These are phyloP conservation scores for Colletotrichum zoysiae DNA, from an alignment of 2,329 filamentous ascomycete genomes.

Conservation along the genomic window DNA sequence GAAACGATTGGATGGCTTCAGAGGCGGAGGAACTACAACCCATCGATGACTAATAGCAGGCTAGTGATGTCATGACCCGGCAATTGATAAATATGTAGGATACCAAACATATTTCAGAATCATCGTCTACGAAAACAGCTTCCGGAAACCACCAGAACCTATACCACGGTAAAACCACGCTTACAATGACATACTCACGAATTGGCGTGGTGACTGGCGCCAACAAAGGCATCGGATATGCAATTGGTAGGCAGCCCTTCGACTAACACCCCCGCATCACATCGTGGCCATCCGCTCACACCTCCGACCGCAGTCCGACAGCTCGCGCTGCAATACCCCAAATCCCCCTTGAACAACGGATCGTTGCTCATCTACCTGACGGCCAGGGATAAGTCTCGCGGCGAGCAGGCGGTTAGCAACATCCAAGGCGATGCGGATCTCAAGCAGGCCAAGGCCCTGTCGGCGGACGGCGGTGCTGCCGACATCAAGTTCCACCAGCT, in stretches of 20 bases:
- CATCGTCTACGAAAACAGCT: background rate
- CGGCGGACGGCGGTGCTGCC: conserved; percentile 54
- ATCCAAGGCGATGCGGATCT: conserved; percentile 59
- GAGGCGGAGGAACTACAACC: background rate
- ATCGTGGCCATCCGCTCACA: background rate
- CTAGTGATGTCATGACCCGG: conserved; percentile 14
- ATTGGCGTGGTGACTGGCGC: conserved; percentile 67
- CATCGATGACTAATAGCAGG: conserved; percentile 8
- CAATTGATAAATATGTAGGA: background rate
- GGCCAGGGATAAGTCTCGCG: conserved; percentile 60
- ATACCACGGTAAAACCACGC: background rate
- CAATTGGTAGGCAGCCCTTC: conserved; percentile 35
- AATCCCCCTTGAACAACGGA: conserved; percentile 59
- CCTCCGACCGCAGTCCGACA: conserved; percentile 57
- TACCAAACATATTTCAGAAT: background rate
- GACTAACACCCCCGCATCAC: background rate
- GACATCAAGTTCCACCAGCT: conserved; percentile 61
- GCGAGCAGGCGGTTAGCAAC: conserved; percentile 59
- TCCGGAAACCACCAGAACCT: background rate
- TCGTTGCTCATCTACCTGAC: conserved; percentile 66
- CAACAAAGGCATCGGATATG: conserved; percentile 58
- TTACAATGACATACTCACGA: conserved; percentile 47
- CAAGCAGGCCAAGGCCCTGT: conserved; percentile 59
- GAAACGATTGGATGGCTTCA: background rate
- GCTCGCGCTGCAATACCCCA: conserved; percentile 65